These are phyloP conservation scores for Termitomyces sp. DNA, from an alignment of 1,284 basidiomycete genomes.

Conservation along the genomic window DNA sequence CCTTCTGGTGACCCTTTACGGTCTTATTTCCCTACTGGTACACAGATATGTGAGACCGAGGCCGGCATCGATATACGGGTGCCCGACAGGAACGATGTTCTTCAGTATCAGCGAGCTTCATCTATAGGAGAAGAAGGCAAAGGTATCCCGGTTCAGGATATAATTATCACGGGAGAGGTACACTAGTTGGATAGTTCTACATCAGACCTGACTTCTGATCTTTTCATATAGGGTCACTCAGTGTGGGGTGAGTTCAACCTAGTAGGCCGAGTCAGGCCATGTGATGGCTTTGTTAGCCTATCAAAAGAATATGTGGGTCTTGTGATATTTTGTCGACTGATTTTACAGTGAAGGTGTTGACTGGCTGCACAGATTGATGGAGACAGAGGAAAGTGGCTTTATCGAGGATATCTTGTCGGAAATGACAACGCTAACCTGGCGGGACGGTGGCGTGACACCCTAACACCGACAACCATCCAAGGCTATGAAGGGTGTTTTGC, in stretches of 20 bases:
- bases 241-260: slow-evolving; percentile 76
- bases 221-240: slow-evolving; percentile 60
- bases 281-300: slow-evolving; percentile 66
- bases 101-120: slow-evolving; percentile 38
- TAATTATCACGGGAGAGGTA: slow-evolving; percentile 70
- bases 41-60: slow-evolving; percentile 35
- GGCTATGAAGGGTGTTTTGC: slow-evolving; percentile 77
- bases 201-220: background rate
- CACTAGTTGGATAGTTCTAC: background rate
- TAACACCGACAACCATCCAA: slow-evolving; percentile 46
- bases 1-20: slow-evolving; percentile 39
- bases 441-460: slow-evolving; percentile 72
- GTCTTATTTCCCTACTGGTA: slow-evolving; percentile 50
- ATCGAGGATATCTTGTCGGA: slow-evolving; percentile 70
- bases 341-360: background rate
- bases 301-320: slow-evolving; percentile 69
- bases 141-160: slow-evolving; percentile 40
- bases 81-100: slow-evolving; percentile 27
- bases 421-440: slow-evolving; percentile 56
- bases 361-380: slow-evolving; percentile 44
- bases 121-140: slow-evolving; percentile 14
- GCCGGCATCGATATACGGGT: slow-evolving; percentile 40
- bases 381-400: slow-evolving; percentile 71
- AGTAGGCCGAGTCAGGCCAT: slow-evolving; percentile 60
- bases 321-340: background rate